Base-by-base conservation (phyloP, 441 rosid genomes). In the Brassica balearica region DNA sequence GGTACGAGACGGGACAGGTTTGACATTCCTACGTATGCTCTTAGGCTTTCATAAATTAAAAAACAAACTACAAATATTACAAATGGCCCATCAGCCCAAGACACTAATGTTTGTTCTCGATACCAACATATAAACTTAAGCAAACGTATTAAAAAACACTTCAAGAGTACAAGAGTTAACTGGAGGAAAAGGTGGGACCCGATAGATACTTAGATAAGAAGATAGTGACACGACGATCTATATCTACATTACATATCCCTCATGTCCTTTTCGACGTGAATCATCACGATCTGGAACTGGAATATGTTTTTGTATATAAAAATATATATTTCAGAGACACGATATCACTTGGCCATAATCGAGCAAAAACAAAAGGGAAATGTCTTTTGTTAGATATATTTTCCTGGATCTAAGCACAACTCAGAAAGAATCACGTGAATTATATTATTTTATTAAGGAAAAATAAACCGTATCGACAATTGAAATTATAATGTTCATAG, bases 261-360 rank as follows among this genome's bases (percentile, higher is more conserved):
- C 69, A 12, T 34, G 68, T 78, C 77, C 63, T 73, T 73, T 73
- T 73, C 70, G 69, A 48, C 17, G 69, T 72, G 81, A 78, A 66
- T 67, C 77, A 65, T 60, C 77, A 66, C 60, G 58, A 72, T 65
- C 69, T 48, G 46, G 69, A 48, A 61, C 55, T 8, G 22, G 60
- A 55, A 55, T 55, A 55, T 58, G 32, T 38, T 58, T n/a, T 3
- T 5, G 12, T 63, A 62, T 6, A 62, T 2, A 2, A 38, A 53
- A 19, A 36, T 6, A 64, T 2, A 14, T 6, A 19, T 22, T 72
- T 43, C 53, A 65, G 76, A 71, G 53, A 71, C 36, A 65, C 51
- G 32, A 66, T 56, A 27, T 19, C 38, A 38, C 8, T 38, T 64
- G 65, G 32, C 64, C 63, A 58, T 19, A 68, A 22, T 51, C 58